These are phyloP conservation scores for Pelargonium fulgidum DNA, from an alignment of 441 rosid species.

Conservation along the genomic window DNA sequence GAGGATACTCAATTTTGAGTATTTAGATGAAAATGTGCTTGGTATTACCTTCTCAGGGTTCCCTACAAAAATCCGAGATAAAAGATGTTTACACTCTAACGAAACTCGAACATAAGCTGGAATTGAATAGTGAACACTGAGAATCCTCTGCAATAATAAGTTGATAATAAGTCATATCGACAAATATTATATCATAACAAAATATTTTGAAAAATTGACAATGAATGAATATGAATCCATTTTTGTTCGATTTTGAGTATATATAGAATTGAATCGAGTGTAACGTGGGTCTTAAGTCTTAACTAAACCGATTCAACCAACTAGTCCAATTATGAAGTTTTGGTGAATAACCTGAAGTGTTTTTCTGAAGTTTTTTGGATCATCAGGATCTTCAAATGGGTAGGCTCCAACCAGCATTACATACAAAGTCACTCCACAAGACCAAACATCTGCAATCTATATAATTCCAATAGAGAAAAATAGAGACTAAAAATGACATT, in stretches of 20 bases:
- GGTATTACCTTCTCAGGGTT: constrained; percentile 64
- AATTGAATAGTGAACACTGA: constrained; percentile 88
- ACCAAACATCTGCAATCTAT: constrained; percentile 98
- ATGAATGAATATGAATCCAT: too few relatives aligned
- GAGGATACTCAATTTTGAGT: too few relatives aligned
- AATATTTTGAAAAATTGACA: too few relatives aligned
- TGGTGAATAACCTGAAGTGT: constrained; percentile 57
- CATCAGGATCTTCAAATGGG: constrained; percentile 96
- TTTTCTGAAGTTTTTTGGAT: constrained; percentile 83
- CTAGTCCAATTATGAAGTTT: not conserved
- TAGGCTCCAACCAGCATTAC: constrained; percentile 99
- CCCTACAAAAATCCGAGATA: constrained; percentile 87
- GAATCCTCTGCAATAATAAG: constrained; percentile 59
- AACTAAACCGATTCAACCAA: not conserved
- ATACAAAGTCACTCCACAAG: constrained; percentile 92
- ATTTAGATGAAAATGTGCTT: too few relatives aligned
- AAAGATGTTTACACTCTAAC: constrained; percentile 75
- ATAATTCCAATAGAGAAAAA: not conserved
- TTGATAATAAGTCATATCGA: too few relatives aligned
- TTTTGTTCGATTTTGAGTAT: too few relatives aligned
- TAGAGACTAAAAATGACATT: not conserved
- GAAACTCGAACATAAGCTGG: constrained; percentile 93
- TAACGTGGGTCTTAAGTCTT: not conserved
- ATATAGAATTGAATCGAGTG: too few relatives aligned
- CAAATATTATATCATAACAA: too few relatives aligned